Conservation (phyloP, 176 grass and related monocot genomes). For the Avena insularis region DNA sequence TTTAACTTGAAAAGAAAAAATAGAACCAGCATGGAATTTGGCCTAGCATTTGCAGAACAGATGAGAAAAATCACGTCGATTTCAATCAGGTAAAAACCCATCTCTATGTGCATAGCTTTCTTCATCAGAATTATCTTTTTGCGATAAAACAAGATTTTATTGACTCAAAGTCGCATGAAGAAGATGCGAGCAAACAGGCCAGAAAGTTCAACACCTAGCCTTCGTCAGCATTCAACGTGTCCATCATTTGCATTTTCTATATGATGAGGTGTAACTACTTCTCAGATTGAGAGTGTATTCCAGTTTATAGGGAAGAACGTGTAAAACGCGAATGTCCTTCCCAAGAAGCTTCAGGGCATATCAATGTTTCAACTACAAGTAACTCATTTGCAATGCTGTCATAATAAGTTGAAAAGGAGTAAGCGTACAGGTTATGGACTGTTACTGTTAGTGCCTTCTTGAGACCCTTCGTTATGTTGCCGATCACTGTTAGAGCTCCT, state of each 20-base stretch:
- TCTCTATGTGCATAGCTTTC: not conserved
- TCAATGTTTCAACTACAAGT: not conserved
- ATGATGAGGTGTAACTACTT: not conserved
- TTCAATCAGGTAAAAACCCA: not conserved
- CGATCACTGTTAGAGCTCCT: constrained; percentile 74
- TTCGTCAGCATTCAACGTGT: not conserved
- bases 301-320: not conserved
- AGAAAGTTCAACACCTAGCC: not conserved
- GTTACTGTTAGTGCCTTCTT: constrained; percentile 62
- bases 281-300: not conserved
- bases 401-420: not conserved
- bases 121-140: not conserved
- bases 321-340: not conserved
- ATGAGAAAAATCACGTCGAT: not conserved
- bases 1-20: not conserved
- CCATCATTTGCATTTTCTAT: not conserved
- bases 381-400: not conserved
- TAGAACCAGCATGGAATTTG: not conserved
- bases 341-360: not conserved
- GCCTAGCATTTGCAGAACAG: constrained; percentile 1
- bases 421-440: constrained; percentile 40
- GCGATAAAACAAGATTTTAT: not conserved
- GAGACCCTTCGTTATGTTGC: constrained; percentile 84
- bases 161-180: not conserved
- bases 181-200: not conserved